Evolutionary conservation across 345 rosid genomes (phyloP), one percentile per base, ranked within the genome.

Genomic region (Linum lewisii): DNA sequence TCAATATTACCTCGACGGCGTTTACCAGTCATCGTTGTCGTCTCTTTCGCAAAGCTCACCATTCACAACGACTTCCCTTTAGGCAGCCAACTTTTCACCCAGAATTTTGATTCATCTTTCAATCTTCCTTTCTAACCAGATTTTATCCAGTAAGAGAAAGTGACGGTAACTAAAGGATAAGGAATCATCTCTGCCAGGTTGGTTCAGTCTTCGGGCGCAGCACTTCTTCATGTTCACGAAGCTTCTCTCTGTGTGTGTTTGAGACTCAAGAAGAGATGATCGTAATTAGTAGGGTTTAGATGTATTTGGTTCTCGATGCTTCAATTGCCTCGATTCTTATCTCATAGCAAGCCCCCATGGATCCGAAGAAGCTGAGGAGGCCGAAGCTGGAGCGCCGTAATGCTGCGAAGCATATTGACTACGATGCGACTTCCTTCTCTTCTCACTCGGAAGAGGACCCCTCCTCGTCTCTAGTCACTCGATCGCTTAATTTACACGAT

Each of bases 371-470:
- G 20, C 66, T 75, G 34, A 51, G 64, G 54, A 67, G 61, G 65
- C 79, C 84, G 54, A 65, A 66, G 61, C 78, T 90, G 62, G 85
- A 81, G 7, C 86, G 96, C 25, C 76, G 85, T 6, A 78, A 84
- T 72, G 98, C 98, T 8, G 64, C 53, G 16, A 87, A 80, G 79
- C 6, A 77, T 73, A 52, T 81, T 53, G 84, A 79, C n/a, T 87
- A 85, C 52, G 90, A 87, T 14, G 85, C 82, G 6, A 57, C 76
- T 0, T 72, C 82, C 22, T 70, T 75, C 8, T 71, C 75, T 8
- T 80, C 85, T 7, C 82, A 86, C 32, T 58, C 59, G 9, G 85
- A 29, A 4, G 34, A 72, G 36, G 82, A 74, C 61, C 44, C 74
- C 1, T 67, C 84, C 26, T 65, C 80, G 36, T 58, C 84, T 34